A percentile compares a stretch with the other conserved stretches of the same genome.
Conservation (phyloP, 495 filamentous ascomycete species). For the Penicillium parvum region DNA sequence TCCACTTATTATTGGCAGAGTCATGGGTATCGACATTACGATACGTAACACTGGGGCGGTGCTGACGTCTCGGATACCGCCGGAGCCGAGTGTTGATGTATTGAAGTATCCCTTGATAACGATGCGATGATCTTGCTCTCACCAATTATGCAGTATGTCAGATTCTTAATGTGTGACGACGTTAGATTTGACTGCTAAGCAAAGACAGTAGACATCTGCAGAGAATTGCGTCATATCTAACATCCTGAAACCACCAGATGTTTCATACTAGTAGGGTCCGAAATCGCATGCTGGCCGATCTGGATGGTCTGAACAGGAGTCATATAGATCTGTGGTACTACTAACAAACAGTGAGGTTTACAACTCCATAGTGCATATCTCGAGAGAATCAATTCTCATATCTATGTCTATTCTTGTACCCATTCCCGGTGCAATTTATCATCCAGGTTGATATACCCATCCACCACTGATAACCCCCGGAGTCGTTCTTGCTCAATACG, state of each 20-base stretch:
- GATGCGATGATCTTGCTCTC: not conserved
- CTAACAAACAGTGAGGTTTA: no score
- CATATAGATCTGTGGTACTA: no score
- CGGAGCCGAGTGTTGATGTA: constrained; percentile 10
- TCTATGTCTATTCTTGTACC: constrained; percentile 16
- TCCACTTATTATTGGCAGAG: no score
- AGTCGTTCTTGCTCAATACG: constrained; percentile 53
- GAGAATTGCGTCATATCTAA: not conserved
- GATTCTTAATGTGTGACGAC: not conserved
- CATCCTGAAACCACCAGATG: not conserved
- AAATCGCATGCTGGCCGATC: not conserved
- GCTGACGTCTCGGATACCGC: constrained; percentile 21
- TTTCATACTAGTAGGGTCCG: no score
- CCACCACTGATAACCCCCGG: constrained; percentile 51
- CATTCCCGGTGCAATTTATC: constrained; percentile 41
- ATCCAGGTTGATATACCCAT: constrained; percentile 49
- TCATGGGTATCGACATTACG: no score
- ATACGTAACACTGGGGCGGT: constrained; percentile 6
- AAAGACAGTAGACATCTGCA: no score
- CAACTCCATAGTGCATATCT: no score
- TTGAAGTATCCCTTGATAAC: not conserved
- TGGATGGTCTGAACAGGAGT: no score
- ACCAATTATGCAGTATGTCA: not conserved
- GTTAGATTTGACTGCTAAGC: no score
- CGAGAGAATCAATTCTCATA: not conserved